Evolutionary conservation across 768 basidiomycete species (phyloP), one percentile per base, ranked within the genome.

Genomic region (Porpolomopsis calyptriformis): DNA sequence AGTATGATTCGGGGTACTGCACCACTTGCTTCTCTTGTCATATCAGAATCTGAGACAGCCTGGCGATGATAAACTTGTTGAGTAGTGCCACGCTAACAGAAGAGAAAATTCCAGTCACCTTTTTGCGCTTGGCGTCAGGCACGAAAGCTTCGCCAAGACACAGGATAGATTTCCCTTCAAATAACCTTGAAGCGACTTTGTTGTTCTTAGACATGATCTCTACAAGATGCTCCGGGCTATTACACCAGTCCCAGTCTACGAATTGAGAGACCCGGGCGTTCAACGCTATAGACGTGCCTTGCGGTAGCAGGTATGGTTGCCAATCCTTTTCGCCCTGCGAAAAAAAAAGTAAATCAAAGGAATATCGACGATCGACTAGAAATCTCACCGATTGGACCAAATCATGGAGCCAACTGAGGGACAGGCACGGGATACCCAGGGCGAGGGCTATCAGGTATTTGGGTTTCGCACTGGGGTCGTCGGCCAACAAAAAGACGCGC

Each of bases 361-460:
- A 31, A 31, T 14, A 31, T 7, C 44, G 14, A 47, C 18, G 8
- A 3, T 26, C 42, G 19, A 12, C 36, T 18, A 25, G 43, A 33
- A 31, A 29, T 10, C 18, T 39, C 29, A 47, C 46, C n/a, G 39
- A 14, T 46, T 31, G 40, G 35, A 23, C 18, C 22, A 2, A 66
- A 20, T 67, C 61, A 26, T 66, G 51, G 24, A 83, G 57, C 76
- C 80, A 91, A 9, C 69, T 63, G 4, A 70, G 59, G 1, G 71
- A 73, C 20, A 96, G 55, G 52, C 87, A 91, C 3, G 92, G 92
- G 43, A 96, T 79, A 9, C 91, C 91, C 33, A 91, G 66, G 0
- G 86, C 89, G 26, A 97, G 72, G 4, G 89, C 85, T 2, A 82
- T 71, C 44, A 94, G 67, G 55, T 76, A 90, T 61, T 92, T 93